Conservation (phyloP, 108 stramenopile species). For the Nitzschia palea region DNA sequence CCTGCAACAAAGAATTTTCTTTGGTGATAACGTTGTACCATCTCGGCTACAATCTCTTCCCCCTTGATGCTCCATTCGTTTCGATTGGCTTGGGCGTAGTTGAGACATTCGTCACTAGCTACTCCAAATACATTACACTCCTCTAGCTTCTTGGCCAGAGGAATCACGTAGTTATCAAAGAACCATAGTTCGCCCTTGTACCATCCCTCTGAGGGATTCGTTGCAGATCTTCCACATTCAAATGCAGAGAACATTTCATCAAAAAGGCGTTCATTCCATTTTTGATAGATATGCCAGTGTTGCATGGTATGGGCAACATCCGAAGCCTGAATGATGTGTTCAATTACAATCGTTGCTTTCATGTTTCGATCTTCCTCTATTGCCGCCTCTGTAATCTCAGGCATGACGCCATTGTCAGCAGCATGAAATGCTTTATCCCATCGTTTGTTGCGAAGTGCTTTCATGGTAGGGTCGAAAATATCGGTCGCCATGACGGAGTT, state of each 20-base stretch:
- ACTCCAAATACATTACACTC: conserved; percentile 30
- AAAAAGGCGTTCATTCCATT: conserved; percentile 49
- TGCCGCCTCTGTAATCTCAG: neutral
- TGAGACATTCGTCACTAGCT: conserved; percentile 19
- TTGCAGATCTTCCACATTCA: conserved; percentile 10
- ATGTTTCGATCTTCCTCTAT: conserved; percentile 32
- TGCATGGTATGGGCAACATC: conserved; percentile 53
- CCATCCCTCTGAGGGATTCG: conserved; percentile 47
- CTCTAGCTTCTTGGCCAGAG: conserved; percentile 31
- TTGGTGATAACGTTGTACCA: conserved; percentile 8
- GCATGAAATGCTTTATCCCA: conserved; percentile 43
- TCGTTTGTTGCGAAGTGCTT: conserved; percentile 20
- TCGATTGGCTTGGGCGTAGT: conserved; percentile 21
- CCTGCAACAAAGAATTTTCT: conserved; percentile 23
- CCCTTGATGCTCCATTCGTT: conserved; percentile 31
- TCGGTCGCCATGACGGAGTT: conserved; percentile 57
- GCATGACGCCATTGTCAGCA: neutral
- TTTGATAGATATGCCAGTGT: conserved; percentile 43
- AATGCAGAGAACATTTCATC: conserved; percentile 44
- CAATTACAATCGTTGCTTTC: conserved; percentile 47
- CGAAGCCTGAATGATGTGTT: conserved; percentile 47
- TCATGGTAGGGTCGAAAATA: conserved; percentile 37
- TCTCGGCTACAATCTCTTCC: conserved; percentile 13
- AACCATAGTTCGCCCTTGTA: conserved; percentile 54
- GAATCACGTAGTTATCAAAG: conserved; percentile 33